Evolutionary conservation across 768 basidiomycete genomes (phyloP).

Genomic region (Dictyophora rubrovolvata): DNA sequence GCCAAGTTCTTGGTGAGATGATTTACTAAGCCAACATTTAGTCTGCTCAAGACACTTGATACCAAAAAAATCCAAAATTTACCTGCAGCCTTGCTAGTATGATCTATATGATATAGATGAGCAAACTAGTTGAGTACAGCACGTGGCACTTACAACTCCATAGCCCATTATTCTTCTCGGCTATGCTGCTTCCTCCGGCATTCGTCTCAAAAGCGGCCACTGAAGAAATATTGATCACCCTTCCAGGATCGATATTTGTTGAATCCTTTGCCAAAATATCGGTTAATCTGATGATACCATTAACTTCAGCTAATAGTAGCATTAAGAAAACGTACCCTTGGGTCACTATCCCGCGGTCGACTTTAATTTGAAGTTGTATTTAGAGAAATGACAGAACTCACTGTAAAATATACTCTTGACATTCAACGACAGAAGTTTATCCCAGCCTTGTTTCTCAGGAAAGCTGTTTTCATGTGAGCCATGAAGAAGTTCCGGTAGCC

Average conservation of each 20-base stretch:
- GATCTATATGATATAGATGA: slow-evolving; percentile 38
- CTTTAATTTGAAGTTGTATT: too few relatives aligned
- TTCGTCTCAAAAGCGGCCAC: slow-evolving; percentile 44
- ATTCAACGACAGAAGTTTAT: slow-evolving; percentile 71
- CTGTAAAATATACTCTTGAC: slow-evolving; percentile 81
- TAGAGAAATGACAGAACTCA: slow-evolving; percentile 34
- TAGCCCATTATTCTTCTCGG: slow-evolving; percentile 48
- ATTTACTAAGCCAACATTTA: too few relatives aligned
- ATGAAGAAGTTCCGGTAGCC: background rate
- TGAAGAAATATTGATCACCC: slow-evolving; percentile 80
- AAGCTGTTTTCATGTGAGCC: slow-evolving; percentile 24
- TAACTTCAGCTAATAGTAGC: background rate
- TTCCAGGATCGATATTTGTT: slow-evolving; percentile 51
- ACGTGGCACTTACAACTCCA: slow-evolving; percentile 82
- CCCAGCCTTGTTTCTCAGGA: slow-evolving; percentile 81
- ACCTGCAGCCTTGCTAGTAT: slow-evolving; percentile 78
- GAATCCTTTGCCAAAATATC: slow-evolving; percentile 58
- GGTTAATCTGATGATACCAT: slow-evolving; percentile 30
- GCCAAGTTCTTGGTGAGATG: slow-evolving; percentile 70
- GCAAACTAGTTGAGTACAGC: too few relatives aligned
- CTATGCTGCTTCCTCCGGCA: slow-evolving; percentile 38
- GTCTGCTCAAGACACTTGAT: too few relatives aligned
- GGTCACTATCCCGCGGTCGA: slow-evolving; percentile 42
- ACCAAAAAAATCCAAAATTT: background rate
- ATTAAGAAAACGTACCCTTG: slow-evolving; percentile 28